Evolutionary conservation across 768 basidiomycete genomes (phyloP).

Genomic region (Coprinopsis cinerea): DNA sequence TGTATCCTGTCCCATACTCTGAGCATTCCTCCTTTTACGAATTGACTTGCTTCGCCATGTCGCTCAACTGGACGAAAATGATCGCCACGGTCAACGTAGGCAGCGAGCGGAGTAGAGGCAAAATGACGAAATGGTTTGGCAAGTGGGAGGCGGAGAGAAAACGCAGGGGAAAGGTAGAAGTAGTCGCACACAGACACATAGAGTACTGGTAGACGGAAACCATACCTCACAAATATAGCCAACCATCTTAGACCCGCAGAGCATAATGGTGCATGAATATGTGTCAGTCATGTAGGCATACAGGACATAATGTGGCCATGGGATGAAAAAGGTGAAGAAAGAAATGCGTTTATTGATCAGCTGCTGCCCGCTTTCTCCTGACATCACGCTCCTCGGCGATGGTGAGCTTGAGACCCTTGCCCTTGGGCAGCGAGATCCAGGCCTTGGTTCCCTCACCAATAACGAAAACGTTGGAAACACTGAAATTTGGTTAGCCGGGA

Average conservation of each 20-base stretch:
- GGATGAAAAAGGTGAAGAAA: slow-evolving; percentile 18
- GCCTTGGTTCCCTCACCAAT: slow-evolving; percentile 95
- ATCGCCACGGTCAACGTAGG: slow-evolving; percentile 94
- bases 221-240: slow-evolving; percentile 4
- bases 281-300: slow-evolving; percentile 32
- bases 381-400: slow-evolving; percentile 95
- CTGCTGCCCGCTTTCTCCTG: slow-evolving; percentile 69
- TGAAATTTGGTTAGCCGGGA: slow-evolving; percentile 23
- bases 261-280: slow-evolving; percentile 18
- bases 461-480: slow-evolving; percentile 96
- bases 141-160: slow-evolving; percentile 84
- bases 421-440: slow-evolving; percentile 94
- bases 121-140: slow-evolving; percentile 87
- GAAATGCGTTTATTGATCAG: slow-evolving; percentile 48
- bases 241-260: slow-evolving; percentile 17
- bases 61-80: slow-evolving; percentile 79
- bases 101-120: slow-evolving; percentile 62
- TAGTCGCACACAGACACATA: slow-evolving; percentile 35
- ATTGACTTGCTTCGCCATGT: slow-evolving; percentile 91
- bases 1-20: slow-evolving; percentile 87
- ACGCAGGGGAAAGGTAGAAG: slow-evolving; percentile 33
- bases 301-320: slow-evolving; percentile 33
- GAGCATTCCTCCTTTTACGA: slow-evolving; percentile 97
- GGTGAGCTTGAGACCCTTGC: slow-evolving; percentile 96
- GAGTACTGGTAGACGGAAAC: slow-evolving; percentile 41